Conservation (phyloP, 2,329 filamentous ascomycete genomes). For the Sclerotinia trifoliorum region DNA sequence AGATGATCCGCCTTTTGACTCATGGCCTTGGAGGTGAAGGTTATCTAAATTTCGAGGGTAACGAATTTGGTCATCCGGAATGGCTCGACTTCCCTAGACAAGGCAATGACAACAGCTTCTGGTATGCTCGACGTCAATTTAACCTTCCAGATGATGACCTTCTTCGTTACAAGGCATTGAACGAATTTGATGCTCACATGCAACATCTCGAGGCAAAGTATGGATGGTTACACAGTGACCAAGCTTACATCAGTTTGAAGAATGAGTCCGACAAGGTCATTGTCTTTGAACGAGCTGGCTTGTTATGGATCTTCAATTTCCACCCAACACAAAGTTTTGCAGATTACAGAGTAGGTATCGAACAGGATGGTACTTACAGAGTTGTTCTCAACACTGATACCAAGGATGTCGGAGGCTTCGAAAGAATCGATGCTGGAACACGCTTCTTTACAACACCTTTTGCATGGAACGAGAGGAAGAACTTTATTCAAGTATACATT, state of each 20-base stretch:
- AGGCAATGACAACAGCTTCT: constrained; percentile 90
- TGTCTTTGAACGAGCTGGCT: constrained; percentile 87
- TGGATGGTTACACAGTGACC: constrained; percentile 81
- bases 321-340: constrained; percentile 79
- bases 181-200: constrained; percentile 92
- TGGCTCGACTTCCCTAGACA: constrained; percentile 98
- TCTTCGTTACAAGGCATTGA: constrained; percentile 85
- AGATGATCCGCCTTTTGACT: constrained; percentile 94
- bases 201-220: constrained; percentile 84
- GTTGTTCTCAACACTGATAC: constrained; percentile 82
- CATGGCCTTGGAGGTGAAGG: constrained; percentile 91
- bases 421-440: constrained; percentile 73
- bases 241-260: constrained; percentile 93
- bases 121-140: constrained; percentile 89
- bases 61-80: constrained; percentile 97
- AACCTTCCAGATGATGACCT: constrained; percentile 85
- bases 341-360: constrained; percentile 89
- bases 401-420: constrained; percentile 74
- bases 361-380: constrained; percentile 79
- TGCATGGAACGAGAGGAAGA: constrained; percentile 84
- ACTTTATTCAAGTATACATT: constrained; percentile 90
- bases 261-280: constrained; percentile 92
- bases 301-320: constrained; percentile 97
- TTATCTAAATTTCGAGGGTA: constrained; percentile 97
- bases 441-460: constrained; percentile 90